A percentile compares a stretch with the other conserved stretches of the same genome.
Evolutionary conservation across 225 moss, liverwort and hornwort species (phyloP).

Genomic region (Bryum argenteum): DNA sequence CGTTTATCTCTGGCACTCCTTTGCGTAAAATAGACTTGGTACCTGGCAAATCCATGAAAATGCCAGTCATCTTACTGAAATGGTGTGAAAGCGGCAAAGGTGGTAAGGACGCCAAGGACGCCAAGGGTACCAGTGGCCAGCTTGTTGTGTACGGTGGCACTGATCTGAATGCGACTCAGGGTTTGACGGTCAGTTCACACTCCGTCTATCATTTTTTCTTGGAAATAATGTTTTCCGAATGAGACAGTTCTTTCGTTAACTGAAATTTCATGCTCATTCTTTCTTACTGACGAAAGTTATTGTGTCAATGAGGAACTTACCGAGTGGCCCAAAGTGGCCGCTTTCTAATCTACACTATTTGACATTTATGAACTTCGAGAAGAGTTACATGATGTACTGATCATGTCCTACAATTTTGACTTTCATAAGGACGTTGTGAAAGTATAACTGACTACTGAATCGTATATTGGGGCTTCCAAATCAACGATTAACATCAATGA

Average conservation of each 20-base stretch:
- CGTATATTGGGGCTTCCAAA: background rate
- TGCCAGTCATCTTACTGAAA: conserved; percentile 84
- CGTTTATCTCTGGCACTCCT: conserved; percentile 66
- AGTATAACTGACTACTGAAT: background rate
- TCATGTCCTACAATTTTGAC: background rate
- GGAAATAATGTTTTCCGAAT: background rate
- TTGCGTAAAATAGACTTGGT: conserved; percentile 68
- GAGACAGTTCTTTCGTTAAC: conserved; percentile 11
- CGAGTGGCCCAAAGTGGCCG: background rate
- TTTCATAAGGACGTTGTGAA: background rate
- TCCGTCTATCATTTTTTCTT: conserved; percentile 14
- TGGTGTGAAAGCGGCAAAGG: conserved; percentile 79
- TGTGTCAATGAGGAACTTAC: background rate
- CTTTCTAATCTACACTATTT: background rate
- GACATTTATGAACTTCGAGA: background rate
- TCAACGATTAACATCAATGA: background rate
- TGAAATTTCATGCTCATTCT: background rate
- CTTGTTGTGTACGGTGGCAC: conserved; percentile 92
- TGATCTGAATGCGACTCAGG: conserved; percentile 81
- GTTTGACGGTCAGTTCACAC: conserved; percentile 67
- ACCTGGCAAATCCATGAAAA: conserved; percentile 73
- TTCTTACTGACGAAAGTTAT: background rate
- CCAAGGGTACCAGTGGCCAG: conserved; percentile 66
- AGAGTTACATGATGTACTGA: background rate
- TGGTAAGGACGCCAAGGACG: conserved; percentile 55